Base-by-base conservation (phyloP, 2,329 filamentous ascomycete species). In the Penicillium oxalicum region DNA sequence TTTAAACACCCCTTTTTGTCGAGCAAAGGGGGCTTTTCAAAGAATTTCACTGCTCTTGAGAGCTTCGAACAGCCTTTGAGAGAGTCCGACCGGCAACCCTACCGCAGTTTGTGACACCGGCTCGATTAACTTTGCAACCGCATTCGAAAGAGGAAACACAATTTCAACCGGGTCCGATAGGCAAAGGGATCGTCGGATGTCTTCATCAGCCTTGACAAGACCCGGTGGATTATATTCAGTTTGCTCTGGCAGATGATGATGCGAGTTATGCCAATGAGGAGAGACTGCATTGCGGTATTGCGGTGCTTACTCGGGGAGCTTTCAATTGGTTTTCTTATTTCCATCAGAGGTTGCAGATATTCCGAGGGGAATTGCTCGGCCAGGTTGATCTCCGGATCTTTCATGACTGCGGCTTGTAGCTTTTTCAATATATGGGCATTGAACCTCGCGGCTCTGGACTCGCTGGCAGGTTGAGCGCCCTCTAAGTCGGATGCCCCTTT, bases 361-460 rank as follows among this genome's bases (percentile, higher is more conserved):
- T 52, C 37, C 28, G 25, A 43, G 2, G 55, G 59, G 11, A 63
- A 39, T 48, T 56, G 45, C 29, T 40, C 45, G n/a, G 52, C 48
- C 39, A 61, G 47, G 44, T 62, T 52, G 45, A 59, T 37, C 48
- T 61, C 58, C 33, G 56, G 58, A 49, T 63, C 48, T 11, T 46
- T 36, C 18, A 38, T 44, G 27, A 61, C 11, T 9, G 58, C 57
- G 11, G 48, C 45, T 50, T 59, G 50, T 41, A 63, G 40, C 46
- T 48, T 59, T 43, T 50, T 57, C 49, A 63, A 48, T 7, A 48
- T 56, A 52, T 55, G 55, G 25, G 41, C 45, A 45, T 63, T 62
- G 49, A 62, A 61, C 36, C 48, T 51, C 40, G 51, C 50, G 29
- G 58, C 58, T 55, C 52, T 59, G 11, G 58, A 58, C 35, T 55